These are phyloP conservation scores for Biancaea sappan DNA, from an alignment of 306 rosid species.

Conservation along the genomic window DNA sequence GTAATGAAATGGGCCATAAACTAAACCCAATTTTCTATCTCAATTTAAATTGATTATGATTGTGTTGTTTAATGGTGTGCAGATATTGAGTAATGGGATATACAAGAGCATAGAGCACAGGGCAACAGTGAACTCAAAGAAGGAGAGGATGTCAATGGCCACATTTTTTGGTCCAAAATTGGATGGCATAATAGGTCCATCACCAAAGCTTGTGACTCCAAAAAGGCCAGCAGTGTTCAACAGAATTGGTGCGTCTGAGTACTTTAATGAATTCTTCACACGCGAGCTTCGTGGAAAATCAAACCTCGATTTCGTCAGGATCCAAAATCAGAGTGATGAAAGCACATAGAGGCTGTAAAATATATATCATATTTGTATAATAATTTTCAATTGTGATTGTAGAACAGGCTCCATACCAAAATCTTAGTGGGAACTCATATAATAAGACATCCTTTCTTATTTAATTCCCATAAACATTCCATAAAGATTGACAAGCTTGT, in stretches of 20 bases:
- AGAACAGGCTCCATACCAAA: not conserved
- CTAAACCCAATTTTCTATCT: no score
- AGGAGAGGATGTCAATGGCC: constrained; percentile 35
- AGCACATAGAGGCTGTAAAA: not conserved
- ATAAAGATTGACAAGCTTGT: not conserved
- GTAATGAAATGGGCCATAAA: not conserved
- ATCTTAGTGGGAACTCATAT: not conserved
- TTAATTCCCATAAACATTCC: not conserved
- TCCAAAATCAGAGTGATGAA: constrained; percentile 1
- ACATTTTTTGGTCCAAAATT: constrained; percentile 35
- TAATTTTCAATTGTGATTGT: not conserved
- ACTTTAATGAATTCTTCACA: constrained; percentile 8
- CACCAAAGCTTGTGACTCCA: constrained; percentile 35
- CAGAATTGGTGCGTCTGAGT: constrained; percentile 34
- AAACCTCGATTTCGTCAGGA: constrained; percentile 35
- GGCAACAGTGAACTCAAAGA: not conserved
- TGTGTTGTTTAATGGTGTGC: not conserved
- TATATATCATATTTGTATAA: not conserved
- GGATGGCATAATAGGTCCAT: constrained; percentile 42
- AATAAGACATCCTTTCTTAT: not conserved
- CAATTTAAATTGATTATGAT: not conserved
- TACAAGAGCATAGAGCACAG: not conserved
- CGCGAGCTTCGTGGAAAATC: constrained; percentile 36
- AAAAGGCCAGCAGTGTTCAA: constrained; percentile 39
- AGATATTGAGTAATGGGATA: not conserved